Base-by-base conservation (phyloP, 805 yeast species). In the Wickerhamiella azymoides region DNA sequence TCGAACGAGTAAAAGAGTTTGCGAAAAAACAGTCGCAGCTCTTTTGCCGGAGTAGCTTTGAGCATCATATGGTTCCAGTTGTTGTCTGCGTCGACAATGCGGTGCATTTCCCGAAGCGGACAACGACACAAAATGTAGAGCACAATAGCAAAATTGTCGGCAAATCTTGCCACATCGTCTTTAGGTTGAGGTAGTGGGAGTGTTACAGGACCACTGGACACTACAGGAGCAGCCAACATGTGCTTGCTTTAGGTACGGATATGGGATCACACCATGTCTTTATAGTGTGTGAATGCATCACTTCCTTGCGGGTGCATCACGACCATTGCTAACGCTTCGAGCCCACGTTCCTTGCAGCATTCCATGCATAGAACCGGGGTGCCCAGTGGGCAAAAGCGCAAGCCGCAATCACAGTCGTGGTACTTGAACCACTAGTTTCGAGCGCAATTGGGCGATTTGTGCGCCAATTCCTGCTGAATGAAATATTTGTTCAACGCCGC, bases 401-500 rank as follows among this genome's bases (percentile, higher is more conserved):
- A 21, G 7, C 33, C 11, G 33, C 33, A 30, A 30, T 30, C 33
- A 30, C 33, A 30, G 8, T 13, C 33, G 33, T 6, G 33, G 16
- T 30, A 30, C 33, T 11, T 21, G 24, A 7, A 21, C 6, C 24
- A 21, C 24, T 21, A 21, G 24, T 11, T 30, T 7, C 4, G 16
- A 30, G 9, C 33, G 16, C 33, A 30, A 30, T 30, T 30, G 33
- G 3, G 10, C 13, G 4, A 26, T 10, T 13, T 11, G 9, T 16
- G 33, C 33, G 16, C 14, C 38, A 13, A 41, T 10, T 8, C 44
- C 44, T 11, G 37, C 36, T n/a, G 6, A 6, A 9, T 25, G 33
- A n/a, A 70, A 61, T 56, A 78, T 84, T 9, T 56, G 52, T 6
- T 70, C 67, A 14, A 75, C 68, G 0, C 79, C 76, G 0, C 80